Base-by-base conservation (phyloP, 2,329 filamentous ascomycete species). In the Penicillium sp. region DNA sequence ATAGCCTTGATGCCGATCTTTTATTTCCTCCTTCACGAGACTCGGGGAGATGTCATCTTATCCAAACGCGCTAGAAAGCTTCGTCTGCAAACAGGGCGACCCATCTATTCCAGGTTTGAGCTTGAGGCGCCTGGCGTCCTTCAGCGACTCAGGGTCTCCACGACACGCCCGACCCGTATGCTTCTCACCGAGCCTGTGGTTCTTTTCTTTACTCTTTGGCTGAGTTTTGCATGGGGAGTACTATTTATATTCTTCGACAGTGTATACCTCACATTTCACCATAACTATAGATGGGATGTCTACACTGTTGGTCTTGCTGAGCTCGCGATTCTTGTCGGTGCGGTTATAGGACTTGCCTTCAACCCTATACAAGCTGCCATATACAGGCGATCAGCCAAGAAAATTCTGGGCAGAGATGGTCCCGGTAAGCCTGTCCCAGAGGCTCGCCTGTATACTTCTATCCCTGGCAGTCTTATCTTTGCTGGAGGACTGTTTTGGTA, bases 351-450 rank as follows among this genome's bases (percentile, higher is more conserved):
- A 6, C 74, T 71, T 0, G 21, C 71, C 6, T 42, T 77, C 39
- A 74, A 75, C 39, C 72, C 72, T 0, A 29, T 74, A 3, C 71
- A 78, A 23, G 64, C 66, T 14, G 45, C 49, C 37, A 54, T 65
- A 18, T 67, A 67, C 19, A 52, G 58, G 14, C 53, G 54, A 5
- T 61, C 64, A 0, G 58, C 59, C 2, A 9, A 7, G 1, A 48
- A 45, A 6, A 67, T 78, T 44, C 67, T 29, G 0, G 14, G 10
- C 14, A 19, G 11, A 3, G 74, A 78, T 49, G 56, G 52, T 0
- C 72, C 73, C 0, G 73, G 73, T 0, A 60, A 55, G 4, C 75
- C 75, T 0, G 69, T 79, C 3, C 75, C 75, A 0, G 75, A 78
- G 56, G 75, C 70, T 2, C 63, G 75, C 1, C 61, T 77, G 9